These are phyloP conservation scores for Yamadazyma paraphyllophila DNA, from an alignment of 805 yeast genomes.

Conservation along the genomic window DNA sequence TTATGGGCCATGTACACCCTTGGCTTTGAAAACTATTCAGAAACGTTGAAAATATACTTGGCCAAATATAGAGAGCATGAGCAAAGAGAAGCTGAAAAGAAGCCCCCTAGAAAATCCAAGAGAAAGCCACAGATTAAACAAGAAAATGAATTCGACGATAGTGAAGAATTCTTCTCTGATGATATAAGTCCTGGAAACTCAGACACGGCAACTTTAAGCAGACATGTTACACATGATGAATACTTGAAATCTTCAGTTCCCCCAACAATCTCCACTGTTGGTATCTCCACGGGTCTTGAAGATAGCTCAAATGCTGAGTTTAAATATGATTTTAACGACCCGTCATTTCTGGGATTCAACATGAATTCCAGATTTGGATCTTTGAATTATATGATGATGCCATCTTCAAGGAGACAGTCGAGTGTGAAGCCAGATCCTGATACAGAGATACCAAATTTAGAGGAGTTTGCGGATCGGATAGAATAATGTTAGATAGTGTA, in stretches of 20 bases:
- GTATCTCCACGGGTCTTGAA: not conserved
- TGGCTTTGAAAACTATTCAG: conserved; percentile 81
- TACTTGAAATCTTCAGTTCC: not conserved
- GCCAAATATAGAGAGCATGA: conserved; percentile 24
- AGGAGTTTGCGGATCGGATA: conserved; percentile 15
- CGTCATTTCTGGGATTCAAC: conserved; percentile 8
- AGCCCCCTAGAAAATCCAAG: conserved; percentile 11
- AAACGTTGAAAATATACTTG: conserved; percentile 66
- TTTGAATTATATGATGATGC: conserved; percentile 9
- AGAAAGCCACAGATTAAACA: conserved; percentile 2
- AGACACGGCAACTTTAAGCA: conserved; percentile 3
- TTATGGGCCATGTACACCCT: conserved; percentile 62
- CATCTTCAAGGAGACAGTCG: conserved; percentile 9
- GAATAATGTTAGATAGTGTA: conserved; percentile 2
- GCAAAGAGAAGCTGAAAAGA: conserved; percentile 15
- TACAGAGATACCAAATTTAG: conserved; percentile 12
- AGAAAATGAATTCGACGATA: conserved; percentile 6
- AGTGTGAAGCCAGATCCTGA: conserved; percentile 3
- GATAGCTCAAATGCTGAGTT: conserved; percentile 1
- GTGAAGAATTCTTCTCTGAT: conserved; percentile 14
- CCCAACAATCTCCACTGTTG: not conserved
- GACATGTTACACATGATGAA: conserved; percentile 3
- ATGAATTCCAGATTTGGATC: conserved; percentile 9
- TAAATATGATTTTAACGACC: conserved; percentile 10
- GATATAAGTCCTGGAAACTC: conserved; percentile 15